Evolutionary conservation across 371 early-diverging fungal genomes (phyloP).

Genomic region (Mortierella sp.): DNA sequence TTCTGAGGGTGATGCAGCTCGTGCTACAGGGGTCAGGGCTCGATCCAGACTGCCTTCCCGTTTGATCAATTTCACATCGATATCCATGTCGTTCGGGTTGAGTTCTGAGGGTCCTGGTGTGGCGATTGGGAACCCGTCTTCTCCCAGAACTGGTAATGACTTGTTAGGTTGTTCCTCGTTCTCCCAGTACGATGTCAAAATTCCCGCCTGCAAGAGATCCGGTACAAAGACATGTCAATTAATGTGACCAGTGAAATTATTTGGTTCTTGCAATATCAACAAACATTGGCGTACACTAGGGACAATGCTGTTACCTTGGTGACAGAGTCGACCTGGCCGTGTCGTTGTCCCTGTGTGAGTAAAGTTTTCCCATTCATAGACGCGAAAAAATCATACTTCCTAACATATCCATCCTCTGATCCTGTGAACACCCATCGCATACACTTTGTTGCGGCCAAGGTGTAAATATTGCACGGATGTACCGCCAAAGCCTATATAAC

Average conservation of each 20-base stretch:
- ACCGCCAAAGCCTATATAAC: conserved; percentile 73
- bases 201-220: conserved; percentile 73
- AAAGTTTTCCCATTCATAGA: conserved; percentile 87
- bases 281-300: background rate
- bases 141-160: conserved; percentile 23
- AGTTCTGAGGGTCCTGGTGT: conserved; percentile 5
- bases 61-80: conserved; percentile 29
- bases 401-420: conserved; percentile 92
- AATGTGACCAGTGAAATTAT: too few species aligned
- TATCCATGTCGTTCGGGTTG: conserved; percentile 32
- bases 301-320: conserved; percentile 67
- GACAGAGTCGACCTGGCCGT: conserved; percentile 89
- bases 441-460: conserved; percentile 82
- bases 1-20: conserved; percentile 49
- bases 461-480: conserved; percentile 83
- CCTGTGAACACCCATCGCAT: conserved; percentile 96
- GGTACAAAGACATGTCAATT: background rate
- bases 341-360: conserved; percentile 88
- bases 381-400: conserved; percentile 93
- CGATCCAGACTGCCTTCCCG: conserved; percentile 37
- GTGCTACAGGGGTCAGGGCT: conserved; percentile 6
- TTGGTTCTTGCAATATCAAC: background rate
- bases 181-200: conserved; percentile 93
- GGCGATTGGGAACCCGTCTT: conserved; percentile 23
- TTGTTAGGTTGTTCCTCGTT: conserved; percentile 79